Conservation (phyloP, 305 asterid genomes). For the Fraxinus paxiana region DNA sequence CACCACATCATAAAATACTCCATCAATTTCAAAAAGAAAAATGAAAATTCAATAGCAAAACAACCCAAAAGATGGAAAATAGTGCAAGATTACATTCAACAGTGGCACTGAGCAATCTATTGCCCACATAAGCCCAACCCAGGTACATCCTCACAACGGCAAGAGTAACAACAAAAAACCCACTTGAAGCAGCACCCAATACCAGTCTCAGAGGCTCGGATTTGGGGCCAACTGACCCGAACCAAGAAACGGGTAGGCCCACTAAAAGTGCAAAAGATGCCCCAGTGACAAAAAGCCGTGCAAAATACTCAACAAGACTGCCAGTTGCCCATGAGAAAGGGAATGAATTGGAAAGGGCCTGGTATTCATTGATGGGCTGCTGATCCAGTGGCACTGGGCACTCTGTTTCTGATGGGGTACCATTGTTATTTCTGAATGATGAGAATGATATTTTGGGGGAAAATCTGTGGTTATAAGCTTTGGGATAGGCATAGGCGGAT, state of each 20-base stretch:
- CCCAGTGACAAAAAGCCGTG: conserved; percentile 59
- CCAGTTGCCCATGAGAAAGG: conserved; percentile 86
- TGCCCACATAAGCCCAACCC: conserved; percentile 96
- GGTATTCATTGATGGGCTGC: conserved; percentile 84
- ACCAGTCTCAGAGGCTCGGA: conserved; percentile 50
- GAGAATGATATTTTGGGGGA: conserved; percentile 46
- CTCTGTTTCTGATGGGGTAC: conserved; percentile 51
- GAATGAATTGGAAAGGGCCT: conserved; percentile 60
- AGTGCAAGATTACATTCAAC: conserved; percentile 59
- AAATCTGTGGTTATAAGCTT: conserved; percentile 4
- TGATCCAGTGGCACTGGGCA: conserved; percentile 88
- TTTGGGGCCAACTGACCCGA: conserved; percentile 62
- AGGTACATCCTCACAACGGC: conserved; percentile 86
- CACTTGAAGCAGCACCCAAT: conserved; percentile 55
- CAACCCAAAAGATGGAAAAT: not conserved
- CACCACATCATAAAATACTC: not conserved
- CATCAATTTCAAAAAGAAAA: not conserved
- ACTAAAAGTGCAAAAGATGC: conserved; percentile 57
- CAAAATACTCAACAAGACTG: conserved; percentile 52
- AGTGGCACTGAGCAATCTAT: conserved; percentile 78
- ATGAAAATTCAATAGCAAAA: not conserved
- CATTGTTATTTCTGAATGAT: conserved; percentile 48
- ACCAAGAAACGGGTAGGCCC: conserved; percentile 82
- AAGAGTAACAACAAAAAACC: conserved; percentile 57
- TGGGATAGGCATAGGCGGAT: not conserved